These are phyloP conservation scores for Phytopythium litorale DNA, from an alignment of 352 stramenopile species.

Conservation along the genomic window DNA sequence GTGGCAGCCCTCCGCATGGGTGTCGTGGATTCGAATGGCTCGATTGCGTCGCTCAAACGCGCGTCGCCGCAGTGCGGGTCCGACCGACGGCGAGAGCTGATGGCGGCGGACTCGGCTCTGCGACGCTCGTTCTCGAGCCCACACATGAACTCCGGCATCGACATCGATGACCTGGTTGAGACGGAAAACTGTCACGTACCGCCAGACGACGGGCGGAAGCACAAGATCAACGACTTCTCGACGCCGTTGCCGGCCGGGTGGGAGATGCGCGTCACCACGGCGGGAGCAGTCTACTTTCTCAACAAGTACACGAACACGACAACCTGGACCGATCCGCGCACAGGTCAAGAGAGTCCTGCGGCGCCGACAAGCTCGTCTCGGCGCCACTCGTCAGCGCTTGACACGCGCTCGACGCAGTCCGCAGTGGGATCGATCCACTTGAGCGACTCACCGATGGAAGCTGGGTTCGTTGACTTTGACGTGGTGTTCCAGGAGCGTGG, in stretches of 20 bases:
- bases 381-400: not conserved
- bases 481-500: constrained; percentile 74
- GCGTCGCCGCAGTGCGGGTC: not conserved
- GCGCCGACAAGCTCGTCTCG: not conserved
- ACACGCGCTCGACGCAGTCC: not conserved
- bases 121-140: constrained; percentile 40
- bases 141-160: constrained; percentile 16
- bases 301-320: constrained; percentile 69
- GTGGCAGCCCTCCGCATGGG: constrained; percentile 16
- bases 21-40: not conserved
- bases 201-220: constrained; percentile 50
- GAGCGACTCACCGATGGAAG: not conserved
- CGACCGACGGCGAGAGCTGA: constrained; percentile 2
- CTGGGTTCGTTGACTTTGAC: constrained; percentile 31
- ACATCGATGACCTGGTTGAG: constrained; percentile 17
- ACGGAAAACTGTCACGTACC: constrained; percentile 34
- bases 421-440: not conserved
- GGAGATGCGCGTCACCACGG: constrained; percentile 78
- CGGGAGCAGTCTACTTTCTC: constrained; percentile 73
- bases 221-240: constrained; percentile 73
- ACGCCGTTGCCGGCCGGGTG: constrained; percentile 67
- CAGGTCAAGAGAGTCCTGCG: not conserved
- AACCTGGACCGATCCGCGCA: constrained; percentile 70
- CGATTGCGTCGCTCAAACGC: not conserved
- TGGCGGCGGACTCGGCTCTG: constrained; percentile 26